Evolutionary conservation across 345 rosid species (phyloP).

Genomic region (Luvunga scandens): DNA sequence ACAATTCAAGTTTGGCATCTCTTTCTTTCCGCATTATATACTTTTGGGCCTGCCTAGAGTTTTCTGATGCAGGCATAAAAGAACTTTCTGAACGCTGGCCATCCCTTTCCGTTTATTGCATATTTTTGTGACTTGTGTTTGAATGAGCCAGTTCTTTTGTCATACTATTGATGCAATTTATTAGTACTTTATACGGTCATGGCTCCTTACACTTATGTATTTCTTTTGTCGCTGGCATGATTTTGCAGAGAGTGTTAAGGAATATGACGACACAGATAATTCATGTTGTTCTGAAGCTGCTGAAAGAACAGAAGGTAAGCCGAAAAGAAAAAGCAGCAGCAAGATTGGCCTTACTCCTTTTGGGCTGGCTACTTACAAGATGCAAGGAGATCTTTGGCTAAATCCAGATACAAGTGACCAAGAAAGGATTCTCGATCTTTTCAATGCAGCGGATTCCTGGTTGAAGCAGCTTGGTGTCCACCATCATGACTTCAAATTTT

Average conservation of each 20-base stretch:
- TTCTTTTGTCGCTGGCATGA: background rate
- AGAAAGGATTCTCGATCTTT: slow-evolving; percentile 39
- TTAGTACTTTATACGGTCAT: background rate
- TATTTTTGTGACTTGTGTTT: background rate
- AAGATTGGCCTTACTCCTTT: slow-evolving; percentile 54
- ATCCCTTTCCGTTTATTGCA: background rate
- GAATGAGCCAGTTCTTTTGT: background rate
- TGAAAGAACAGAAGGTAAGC: slow-evolving; percentile 3
- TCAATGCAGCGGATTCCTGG: slow-evolving; percentile 75
- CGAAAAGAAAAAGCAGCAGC: slow-evolving; percentile 9
- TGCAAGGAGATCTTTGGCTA: slow-evolving; percentile 71
- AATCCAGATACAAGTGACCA: slow-evolving; percentile 39
- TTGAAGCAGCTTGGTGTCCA: slow-evolving; percentile 65
- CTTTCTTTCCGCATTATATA: background rate
- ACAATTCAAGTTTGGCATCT: background rate
- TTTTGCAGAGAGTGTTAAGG: slow-evolving; percentile 32
- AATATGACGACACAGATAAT: slow-evolving; percentile 16
- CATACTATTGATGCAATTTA: background rate
- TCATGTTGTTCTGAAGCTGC: slow-evolving; percentile 19
- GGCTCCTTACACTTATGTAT: background rate
- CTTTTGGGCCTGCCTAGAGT: background rate
- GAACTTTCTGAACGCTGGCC: background rate
- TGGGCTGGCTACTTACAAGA: slow-evolving; percentile 62
- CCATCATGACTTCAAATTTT: slow-evolving; percentile 64
- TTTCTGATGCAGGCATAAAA: background rate